Conservation (phyloP, 345 rosid species). For the Diplotaxis tenuifolia region DNA sequence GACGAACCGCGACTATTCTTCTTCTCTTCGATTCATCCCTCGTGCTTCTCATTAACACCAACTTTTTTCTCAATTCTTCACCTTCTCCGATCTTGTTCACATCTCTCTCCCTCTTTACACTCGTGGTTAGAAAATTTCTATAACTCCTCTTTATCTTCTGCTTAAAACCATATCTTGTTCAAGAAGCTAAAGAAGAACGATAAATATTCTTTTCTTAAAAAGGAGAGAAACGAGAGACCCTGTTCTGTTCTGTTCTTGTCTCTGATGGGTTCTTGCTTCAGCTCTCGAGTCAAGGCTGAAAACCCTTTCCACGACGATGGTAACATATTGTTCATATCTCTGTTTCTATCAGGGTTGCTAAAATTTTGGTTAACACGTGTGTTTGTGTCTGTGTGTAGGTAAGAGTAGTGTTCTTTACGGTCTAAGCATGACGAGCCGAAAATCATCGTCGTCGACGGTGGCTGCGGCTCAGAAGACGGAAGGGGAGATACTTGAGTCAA, state of each 20-base stretch:
- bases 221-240: neutral
- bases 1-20: constrained; percentile 12
- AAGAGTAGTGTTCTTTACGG: constrained; percentile 40
- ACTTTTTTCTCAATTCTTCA: constrained; percentile 9
- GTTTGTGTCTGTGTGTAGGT: constrained; percentile 14
- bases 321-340: constrained; percentile 6
- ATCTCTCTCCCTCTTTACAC: constrained; percentile 25
- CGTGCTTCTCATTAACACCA: constrained; percentile 29
- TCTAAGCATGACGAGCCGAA: constrained; percentile 46
- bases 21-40: constrained; percentile 17
- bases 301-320: constrained; percentile 22
- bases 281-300: constrained; percentile 33
- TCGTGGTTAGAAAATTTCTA: constrained; percentile 4
- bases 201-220: constrained; percentile 8
- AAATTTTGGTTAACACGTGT: neutral
- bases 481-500: constrained; percentile 78
- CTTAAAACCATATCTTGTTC: constrained; percentile 12
- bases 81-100: constrained; percentile 30
- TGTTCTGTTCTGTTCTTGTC: constrained; percentile 6
- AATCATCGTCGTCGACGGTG: constrained; percentile 50
- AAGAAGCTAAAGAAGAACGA: constrained; percentile 7
- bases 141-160: neutral
- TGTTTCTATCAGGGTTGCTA: neutral
- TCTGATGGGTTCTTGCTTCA: constrained; percentile 39
- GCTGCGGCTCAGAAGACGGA: constrained; percentile 67